Percentiles rank a stretch among this genome's conserved stretches.
Evolutionary conservation across 2,329 filamentous ascomycete genomes (phyloP).

Genomic region (Nigrospora oryzae): DNA sequence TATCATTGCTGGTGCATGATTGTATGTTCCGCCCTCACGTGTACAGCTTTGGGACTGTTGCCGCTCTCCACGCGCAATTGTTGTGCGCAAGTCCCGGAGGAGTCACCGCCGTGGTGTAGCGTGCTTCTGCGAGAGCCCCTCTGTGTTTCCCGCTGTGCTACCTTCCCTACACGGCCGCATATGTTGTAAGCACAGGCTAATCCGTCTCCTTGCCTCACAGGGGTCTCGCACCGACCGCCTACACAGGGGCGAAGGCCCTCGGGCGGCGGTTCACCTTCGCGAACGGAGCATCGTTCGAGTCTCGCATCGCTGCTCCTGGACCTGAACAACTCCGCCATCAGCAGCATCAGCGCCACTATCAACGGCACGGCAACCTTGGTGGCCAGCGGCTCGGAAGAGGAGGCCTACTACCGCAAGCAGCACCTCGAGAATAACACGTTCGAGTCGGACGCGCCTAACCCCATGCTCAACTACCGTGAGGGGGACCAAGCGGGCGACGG

Average conservation of each 20-base stretch:
- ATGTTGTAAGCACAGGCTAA: not conserved
- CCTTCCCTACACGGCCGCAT: too few species aligned
- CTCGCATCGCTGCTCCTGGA: slow-evolving; percentile 80
- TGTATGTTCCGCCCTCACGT: slow-evolving; percentile 32
- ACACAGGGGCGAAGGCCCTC: slow-evolving; percentile 54
- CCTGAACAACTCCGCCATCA: slow-evolving; percentile 82
- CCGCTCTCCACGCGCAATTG: too few species aligned
- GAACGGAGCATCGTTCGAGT: slow-evolving; percentile 57
- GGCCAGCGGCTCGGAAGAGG: slow-evolving; percentile 66
- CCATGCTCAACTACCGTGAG: slow-evolving; percentile 19
- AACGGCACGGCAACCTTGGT: slow-evolving; percentile 78
- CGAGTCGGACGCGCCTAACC: slow-evolving; percentile 27
- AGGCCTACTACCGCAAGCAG: slow-evolving; percentile 71
- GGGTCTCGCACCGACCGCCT: slow-evolving; percentile 87
- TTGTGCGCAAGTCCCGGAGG: too few species aligned
- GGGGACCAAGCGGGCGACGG: slow-evolving; percentile 30
- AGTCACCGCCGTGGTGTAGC: too few species aligned
- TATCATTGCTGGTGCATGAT: slow-evolving; percentile 93
- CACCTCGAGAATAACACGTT: slow-evolving; percentile 94
- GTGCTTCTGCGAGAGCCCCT: too few species aligned
- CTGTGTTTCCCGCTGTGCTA: too few species aligned
- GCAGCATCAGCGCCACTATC: slow-evolving; percentile 86
- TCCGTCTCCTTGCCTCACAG: slow-evolving; percentile 17
- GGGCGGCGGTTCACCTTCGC: slow-evolving; percentile 53
- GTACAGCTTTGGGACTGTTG: too few species aligned